phyloP scores from a whole-genome alignment of 2,329 filamentous ascomycete species.

The Didymella keratinophila region DNA sequence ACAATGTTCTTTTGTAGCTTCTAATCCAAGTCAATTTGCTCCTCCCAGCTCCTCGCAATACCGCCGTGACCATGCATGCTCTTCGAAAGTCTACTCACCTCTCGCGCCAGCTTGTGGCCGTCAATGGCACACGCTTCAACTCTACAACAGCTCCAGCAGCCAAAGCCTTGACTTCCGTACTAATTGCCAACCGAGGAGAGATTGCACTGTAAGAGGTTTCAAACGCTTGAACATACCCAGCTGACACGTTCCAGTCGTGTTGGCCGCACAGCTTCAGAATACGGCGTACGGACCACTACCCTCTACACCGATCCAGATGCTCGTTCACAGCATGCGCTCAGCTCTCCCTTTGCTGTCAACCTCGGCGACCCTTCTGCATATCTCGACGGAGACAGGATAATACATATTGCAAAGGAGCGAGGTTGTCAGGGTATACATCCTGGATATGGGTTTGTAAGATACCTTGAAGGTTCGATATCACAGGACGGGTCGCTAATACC shows the following conservation, averaged over 20 bases:
- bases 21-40: conserved; percentile 23
- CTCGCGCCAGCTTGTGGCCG: conserved; percentile 46
- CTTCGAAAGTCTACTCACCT: conserved; percentile 44
- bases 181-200: conserved; percentile 97
- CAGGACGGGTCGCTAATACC: conserved; percentile 22
- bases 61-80: conserved; percentile 46
- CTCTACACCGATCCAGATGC: conserved; percentile 95
- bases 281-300: conserved; percentile 92
- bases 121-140: conserved; percentile 43
- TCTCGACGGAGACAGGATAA: conserved; percentile 91
- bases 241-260: conserved; percentile 66
- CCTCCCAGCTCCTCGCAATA: conserved; percentile 14
- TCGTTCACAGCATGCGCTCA: conserved; percentile 84
- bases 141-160: conserved; percentile 38
- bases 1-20: conserved; percentile 29
- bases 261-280: conserved; percentile 82
- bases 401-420: conserved; percentile 82
- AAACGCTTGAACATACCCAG: neutral
- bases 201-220: conserved; percentile 74
- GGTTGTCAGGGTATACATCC: conserved; percentile 93
- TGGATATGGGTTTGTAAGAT: conserved; percentile 80
- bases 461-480: neutral
- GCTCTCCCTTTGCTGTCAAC: conserved; percentile 82
- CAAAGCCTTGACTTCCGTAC: conserved; percentile 72
- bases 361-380: conserved; percentile 86